Base-by-base conservation (phyloP, 345 rosid genomes). In the Euphorbia pulcherrima region DNA sequence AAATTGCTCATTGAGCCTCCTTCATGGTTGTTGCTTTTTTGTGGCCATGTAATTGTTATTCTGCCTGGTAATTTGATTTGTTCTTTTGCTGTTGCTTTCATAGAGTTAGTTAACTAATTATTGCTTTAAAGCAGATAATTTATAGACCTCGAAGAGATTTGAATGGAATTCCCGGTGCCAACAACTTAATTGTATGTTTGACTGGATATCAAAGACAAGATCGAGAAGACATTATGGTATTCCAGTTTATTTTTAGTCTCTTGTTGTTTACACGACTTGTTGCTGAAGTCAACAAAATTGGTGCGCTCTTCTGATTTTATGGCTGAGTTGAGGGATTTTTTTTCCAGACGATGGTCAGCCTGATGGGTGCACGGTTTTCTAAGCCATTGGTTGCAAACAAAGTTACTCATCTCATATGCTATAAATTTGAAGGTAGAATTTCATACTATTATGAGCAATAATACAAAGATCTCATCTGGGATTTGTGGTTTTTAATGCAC, bases 171-270 rank as follows among this genome's bases (percentile, higher is more conserved):
- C 88, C 87, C 2, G 93, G 97, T 37, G 83, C 92, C 20, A 68
- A 80, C 66, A 62, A 61, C 81, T 61, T 94, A 52, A 73, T 83
- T 47, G 62, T 88, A 68, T 94, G 99, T 73, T 85, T 94, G 81
- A 94, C 99, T 47, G 96, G 97, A 16, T 94, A 91, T 83, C 92
- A 83, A 72, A 80, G 97, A 37, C 97, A 88, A 72, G 99, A 91
- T 72, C 81, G 97, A 72, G 97, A 94, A 0, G 96, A 94, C 74
- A 83, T 92, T 51, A 95, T 89, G 99, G 99, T 95, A 70, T 21
- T 51, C 33, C 52, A 44, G 18, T 44, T 44, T 2, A 44, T 44
- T 18, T 12, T 12, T 57, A 46, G 20, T 39, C 30, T 5, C 39
- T 67, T 60, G 18, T 46, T 18, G 8, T 65, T 72, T 61, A 66